phyloP scores from a whole-genome alignment of 768 basidiomycete genomes.

The Termitomyces sp. region DNA sequence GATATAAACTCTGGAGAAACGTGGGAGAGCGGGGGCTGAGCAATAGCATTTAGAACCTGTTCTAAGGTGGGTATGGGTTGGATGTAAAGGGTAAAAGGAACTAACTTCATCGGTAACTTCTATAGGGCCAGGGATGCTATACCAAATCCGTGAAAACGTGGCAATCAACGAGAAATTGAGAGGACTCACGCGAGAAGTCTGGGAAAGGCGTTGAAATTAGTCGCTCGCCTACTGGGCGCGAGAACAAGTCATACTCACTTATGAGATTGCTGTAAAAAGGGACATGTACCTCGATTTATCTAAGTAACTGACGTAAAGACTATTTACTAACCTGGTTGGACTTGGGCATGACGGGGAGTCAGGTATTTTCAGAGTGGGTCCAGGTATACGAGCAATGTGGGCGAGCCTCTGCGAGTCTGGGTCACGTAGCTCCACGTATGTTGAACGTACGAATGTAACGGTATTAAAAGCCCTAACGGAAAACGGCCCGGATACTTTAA shows the following conservation, averaged over 20 bases:
- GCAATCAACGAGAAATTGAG: background rate
- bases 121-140: constrained; percentile 45
- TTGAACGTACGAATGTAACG: background rate
- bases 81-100: background rate
- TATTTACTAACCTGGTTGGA: constrained; percentile 4
- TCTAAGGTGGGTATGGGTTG: background rate
- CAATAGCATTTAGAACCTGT: constrained; percentile 76
- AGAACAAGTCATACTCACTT: constrained; percentile 4
- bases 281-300: background rate
- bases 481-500: background rate
- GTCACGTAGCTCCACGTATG: background rate
- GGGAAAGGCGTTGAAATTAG: background rate
- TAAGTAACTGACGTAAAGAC: background rate
- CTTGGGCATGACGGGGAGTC: background rate
- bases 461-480: background rate
- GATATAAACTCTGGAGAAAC: constrained; percentile 78
- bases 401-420: background rate
- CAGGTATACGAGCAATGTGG: background rate
- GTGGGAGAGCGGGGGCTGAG: constrained; percentile 75
- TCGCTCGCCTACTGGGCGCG: background rate
- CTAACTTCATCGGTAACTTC: constrained; percentile 32
- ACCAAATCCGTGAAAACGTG: background rate
- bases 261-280: constrained; percentile 2
- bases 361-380: background rate
- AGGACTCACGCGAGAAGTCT: constrained; percentile 16